phyloP scores from a whole-genome alignment of 1,284 basidiomycete species.

The Ganoderma lingzhi region DNA sequence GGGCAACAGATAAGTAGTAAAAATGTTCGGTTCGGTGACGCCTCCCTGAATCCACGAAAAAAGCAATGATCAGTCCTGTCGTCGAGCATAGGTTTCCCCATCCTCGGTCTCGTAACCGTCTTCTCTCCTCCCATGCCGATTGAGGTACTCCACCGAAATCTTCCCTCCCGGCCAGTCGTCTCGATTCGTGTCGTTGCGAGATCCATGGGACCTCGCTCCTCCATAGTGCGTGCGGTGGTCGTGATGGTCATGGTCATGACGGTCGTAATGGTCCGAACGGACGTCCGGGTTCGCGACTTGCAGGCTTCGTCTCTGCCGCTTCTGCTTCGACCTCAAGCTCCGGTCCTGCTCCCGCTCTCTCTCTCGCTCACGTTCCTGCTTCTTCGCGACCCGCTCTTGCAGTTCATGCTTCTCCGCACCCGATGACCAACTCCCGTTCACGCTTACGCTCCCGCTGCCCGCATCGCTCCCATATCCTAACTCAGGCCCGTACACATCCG shows the following conservation, averaged over 20 bases:
- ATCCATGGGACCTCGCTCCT: conserved; percentile 14
- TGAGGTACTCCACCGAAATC: conserved; percentile 20
- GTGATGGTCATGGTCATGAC: conserved; percentile 14
- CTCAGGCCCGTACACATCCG: conserved; percentile 29
- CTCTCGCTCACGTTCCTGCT: conserved; percentile 8
- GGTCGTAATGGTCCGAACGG: conserved; percentile 19
- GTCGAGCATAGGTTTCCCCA: conserved; percentile 17
- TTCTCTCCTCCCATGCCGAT: conserved; percentile 24
- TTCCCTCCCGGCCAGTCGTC: conserved; percentile 20
- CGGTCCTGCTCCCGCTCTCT: conserved; percentile 16
- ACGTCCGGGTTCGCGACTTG: conserved; percentile 29
- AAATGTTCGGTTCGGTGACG: not conserved
- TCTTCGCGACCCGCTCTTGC: not conserved
- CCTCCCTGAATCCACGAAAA: not conserved
- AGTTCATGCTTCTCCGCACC: conserved; percentile 25
- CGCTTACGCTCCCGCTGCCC: conserved; percentile 33
- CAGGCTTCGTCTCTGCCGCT: conserved; percentile 17
- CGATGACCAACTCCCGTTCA: conserved; percentile 33
- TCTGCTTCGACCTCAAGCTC: conserved; percentile 15
- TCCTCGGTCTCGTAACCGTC: conserved; percentile 29
- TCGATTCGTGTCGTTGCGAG: conserved; percentile 14
- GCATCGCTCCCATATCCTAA: conserved; percentile 33
- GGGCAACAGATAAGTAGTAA: not conserved
- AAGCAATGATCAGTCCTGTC: conserved; percentile 16
- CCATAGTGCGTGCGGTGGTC: conserved; percentile 20